phyloP scores from a whole-genome alignment of 805 yeast genomes.

The Candida dendrica region DNA sequence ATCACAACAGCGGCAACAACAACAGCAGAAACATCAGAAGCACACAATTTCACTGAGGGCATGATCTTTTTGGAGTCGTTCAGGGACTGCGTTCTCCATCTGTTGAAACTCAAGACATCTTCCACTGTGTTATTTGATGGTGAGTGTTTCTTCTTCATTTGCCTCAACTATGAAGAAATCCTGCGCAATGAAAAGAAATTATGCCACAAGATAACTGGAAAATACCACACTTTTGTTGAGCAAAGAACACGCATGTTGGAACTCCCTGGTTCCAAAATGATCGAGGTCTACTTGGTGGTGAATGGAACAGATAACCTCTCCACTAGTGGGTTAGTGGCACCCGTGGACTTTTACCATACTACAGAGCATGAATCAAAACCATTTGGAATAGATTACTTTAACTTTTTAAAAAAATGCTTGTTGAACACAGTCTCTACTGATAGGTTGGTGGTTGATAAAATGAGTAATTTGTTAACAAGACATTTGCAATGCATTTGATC shows the following conservation, averaged over 20 bases:
- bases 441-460: too few species aligned
- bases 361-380: not conserved
- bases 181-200: too few species aligned
- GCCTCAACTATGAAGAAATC: not conserved
- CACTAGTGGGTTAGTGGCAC: too few species aligned
- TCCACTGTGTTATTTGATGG: not conserved
- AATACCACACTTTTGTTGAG: not conserved
- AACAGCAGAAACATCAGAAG: too few species aligned
- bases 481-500: not conserved
- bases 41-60: not conserved
- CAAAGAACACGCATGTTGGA: not conserved
- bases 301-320: not conserved
- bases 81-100: not conserved
- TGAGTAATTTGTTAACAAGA: too few species aligned
- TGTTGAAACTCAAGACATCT: not conserved
- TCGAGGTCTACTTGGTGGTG: not conserved
- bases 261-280: not conserved
- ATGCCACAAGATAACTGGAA: not conserved
- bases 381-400: not conserved
- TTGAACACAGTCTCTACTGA: too few species aligned
- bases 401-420: not conserved
- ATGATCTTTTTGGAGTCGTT: not conserved
- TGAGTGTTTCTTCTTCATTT: not conserved
- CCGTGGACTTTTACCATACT: not conserved
- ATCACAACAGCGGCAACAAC: too few species aligned